Evolutionary conservation across 441 rosid genomes (phyloP).

Genomic region (Gossypium davidsonii): DNA sequence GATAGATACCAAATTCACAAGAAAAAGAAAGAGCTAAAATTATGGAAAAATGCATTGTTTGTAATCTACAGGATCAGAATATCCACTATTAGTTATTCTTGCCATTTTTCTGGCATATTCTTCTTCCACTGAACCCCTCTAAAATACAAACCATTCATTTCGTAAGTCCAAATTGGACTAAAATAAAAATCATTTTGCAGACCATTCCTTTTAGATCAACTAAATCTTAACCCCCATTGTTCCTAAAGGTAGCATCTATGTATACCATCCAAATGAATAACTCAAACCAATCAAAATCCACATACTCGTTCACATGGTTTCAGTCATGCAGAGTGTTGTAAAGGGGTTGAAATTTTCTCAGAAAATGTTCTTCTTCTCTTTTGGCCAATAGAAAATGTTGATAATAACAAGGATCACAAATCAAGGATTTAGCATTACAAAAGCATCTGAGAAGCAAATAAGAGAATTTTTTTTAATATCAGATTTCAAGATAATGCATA

Average conservation of each 20-base stretch:
- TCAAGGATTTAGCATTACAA: background rate
- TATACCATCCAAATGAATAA: no score
- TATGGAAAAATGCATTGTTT: background rate
- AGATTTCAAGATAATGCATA: background rate
- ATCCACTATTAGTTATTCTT: background rate
- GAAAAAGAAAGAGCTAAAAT: background rate
- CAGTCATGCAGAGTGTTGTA: no score
- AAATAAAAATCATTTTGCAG: no score
- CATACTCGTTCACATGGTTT: no score
- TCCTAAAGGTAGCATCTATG: no score
- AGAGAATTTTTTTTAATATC: background rate
- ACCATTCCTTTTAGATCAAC: no score
- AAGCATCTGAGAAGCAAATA: background rate
- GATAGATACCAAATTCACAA: background rate
- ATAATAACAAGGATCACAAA: background rate
- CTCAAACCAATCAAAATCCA: no score
- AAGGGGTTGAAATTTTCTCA: background rate
- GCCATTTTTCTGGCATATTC: conserved; percentile 11
- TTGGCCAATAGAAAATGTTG: background rate
- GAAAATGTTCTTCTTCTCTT: no score
- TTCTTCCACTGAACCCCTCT: background rate
- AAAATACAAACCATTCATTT: conserved; percentile 2
- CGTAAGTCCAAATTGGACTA: no score
- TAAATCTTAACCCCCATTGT: no score
- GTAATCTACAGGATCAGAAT: conserved; percentile 4